Conservation (phyloP, 2,329 filamentous ascomycete genomes). For the Fusarium sp. region DNA sequence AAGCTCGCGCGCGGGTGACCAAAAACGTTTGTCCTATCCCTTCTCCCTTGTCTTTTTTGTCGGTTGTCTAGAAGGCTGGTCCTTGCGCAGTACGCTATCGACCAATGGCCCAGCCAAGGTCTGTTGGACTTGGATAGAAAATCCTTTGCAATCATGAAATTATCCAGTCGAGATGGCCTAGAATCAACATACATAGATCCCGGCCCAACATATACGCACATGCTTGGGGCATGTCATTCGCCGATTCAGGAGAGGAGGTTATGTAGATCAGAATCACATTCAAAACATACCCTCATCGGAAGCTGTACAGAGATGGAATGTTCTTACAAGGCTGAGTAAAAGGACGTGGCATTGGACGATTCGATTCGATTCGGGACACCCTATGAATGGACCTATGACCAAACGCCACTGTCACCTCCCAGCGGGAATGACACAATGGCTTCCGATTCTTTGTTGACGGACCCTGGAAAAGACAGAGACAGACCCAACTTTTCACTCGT, state of each 20-base stretch:
- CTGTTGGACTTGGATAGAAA: slow-evolving; percentile 21
- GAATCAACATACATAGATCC: slow-evolving; percentile 26
- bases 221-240: slow-evolving; percentile 14
- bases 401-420: slow-evolving; percentile 48
- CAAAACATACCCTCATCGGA: slow-evolving; percentile 23
- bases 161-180: slow-evolving; percentile 14
- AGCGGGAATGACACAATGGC: slow-evolving; percentile 45
- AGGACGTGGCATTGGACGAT: slow-evolving; percentile 45
- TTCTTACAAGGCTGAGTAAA: slow-evolving; percentile 43
- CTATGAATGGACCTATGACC: slow-evolving; percentile 36
- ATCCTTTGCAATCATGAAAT: slow-evolving; percentile 31
- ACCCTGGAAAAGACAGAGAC: slow-evolving; percentile 27
- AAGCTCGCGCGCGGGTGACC: slow-evolving; percentile 21
- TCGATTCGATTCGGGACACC: slow-evolving; percentile 39
- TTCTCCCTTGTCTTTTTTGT: slow-evolving; percentile 29
- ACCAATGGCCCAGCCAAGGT: slow-evolving; percentile 25
- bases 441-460: slow-evolving; percentile 32
- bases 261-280: slow-evolving; percentile 38
- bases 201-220: slow-evolving; percentile 2
- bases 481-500: slow-evolving; percentile 35
- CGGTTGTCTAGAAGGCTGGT: slow-evolving; percentile 20
- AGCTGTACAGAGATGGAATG: slow-evolving; percentile 36
- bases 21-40: slow-evolving; percentile 31
- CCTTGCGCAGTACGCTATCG: slow-evolving; percentile 27
- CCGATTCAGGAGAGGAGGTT: slow-evolving; percentile 17